Conservation (phyloP, 1,284 basidiomycete species). For the Singerocomus rubriflavus region DNA sequence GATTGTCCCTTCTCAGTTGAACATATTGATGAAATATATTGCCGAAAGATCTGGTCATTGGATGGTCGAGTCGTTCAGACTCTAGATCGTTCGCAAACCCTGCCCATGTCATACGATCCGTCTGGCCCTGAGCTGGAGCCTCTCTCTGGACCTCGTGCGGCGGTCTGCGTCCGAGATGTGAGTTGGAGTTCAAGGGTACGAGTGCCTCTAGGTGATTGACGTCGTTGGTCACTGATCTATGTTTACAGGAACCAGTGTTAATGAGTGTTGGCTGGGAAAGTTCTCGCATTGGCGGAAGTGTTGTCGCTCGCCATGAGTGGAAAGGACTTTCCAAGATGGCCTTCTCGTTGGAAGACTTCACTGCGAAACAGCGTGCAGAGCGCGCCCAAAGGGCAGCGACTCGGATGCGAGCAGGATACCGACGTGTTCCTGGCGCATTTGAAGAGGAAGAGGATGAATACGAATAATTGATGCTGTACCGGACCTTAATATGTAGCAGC, state of each 20-base stretch:
- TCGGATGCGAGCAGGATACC: conserved; percentile 12
- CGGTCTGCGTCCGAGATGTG: conserved; percentile 84
- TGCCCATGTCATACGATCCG: conserved; percentile 70
- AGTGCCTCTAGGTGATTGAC: not conserved
- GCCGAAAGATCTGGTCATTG: conserved; percentile 84
- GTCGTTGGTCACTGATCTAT: conserved; percentile 8
- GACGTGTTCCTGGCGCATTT: conserved; percentile 31
- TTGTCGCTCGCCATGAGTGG: conserved; percentile 90
- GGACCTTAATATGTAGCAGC: no score
- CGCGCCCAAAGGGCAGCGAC: conserved; percentile 18
- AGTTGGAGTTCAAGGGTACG: conserved; percentile 78
- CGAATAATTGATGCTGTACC: not conserved
- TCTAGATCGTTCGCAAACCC: conserved; percentile 75
- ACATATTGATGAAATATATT: conserved; percentile 5
- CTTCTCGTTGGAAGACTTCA: conserved; percentile 70
- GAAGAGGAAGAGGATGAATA: conserved; percentile 25
- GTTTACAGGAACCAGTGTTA: conserved; percentile 75
- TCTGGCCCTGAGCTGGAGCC: conserved; percentile 50
- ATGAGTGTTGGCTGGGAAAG: conserved; percentile 91
- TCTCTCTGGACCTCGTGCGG: conserved; percentile 26
- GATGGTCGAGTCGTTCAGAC: conserved; percentile 85
- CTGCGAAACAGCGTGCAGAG: conserved; percentile 51
- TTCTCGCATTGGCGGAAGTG: conserved; percentile 72
- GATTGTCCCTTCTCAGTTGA: not conserved
- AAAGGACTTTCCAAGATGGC: conserved; percentile 79